Base-by-base conservation (phyloP, 2,329 filamentous ascomycete species). In the Aspergillus oerlinghausenensis region DNA sequence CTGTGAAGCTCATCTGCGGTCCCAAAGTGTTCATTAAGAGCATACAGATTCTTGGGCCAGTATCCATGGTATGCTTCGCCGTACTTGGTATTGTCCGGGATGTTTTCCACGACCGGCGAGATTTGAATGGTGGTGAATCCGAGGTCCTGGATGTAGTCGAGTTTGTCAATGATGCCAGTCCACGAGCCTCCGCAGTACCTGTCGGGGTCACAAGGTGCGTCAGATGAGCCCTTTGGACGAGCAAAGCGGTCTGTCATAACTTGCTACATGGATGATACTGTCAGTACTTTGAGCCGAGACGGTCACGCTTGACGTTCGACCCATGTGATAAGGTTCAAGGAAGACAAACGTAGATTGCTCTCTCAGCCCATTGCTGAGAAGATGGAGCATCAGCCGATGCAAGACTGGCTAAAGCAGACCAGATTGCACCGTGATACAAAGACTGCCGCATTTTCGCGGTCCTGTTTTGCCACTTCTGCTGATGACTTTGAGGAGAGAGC, bases 121-220 rank as follows among this genome's bases (percentile, higher is more conserved):
- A 69, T 69, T 58, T 59, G 77, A 65, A 51, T 73, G 65, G 68
- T 75, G 64, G 61, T 60, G 48, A 80, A 79, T 1, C 77, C 77
- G 55, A 78, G 67, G 25, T 64, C 69, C 54, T 78, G 68, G 60
- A 80, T 79, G 61, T 80, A 80, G 61, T 79, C 77, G n/a, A 80
- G 66, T 50, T 77, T 56, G 58, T 81, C 77, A 61, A 80, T 77
- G 29, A 88, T 76, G 6, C 85, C 85, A 52, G 75, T 70, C 65
- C 82, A 88, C 0, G 81, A 84, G 17, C 85, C 85, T 43, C 84
- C 84, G 61, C 85, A 88, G 69, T 86, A 87, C 26, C 68, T 67
- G 28, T 38, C 56, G 7, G 51, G 51, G 49, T 62, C 54, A 48
- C 59, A 64, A 1, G 58, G 25, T 3, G 50, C 26, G n/a, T 57